Percentiles rank a stretch among this genome's conserved stretches.
phyloP scores from a whole-genome alignment of 2,329 filamentous ascomycete species.

The Penicillium janthinellum region DNA sequence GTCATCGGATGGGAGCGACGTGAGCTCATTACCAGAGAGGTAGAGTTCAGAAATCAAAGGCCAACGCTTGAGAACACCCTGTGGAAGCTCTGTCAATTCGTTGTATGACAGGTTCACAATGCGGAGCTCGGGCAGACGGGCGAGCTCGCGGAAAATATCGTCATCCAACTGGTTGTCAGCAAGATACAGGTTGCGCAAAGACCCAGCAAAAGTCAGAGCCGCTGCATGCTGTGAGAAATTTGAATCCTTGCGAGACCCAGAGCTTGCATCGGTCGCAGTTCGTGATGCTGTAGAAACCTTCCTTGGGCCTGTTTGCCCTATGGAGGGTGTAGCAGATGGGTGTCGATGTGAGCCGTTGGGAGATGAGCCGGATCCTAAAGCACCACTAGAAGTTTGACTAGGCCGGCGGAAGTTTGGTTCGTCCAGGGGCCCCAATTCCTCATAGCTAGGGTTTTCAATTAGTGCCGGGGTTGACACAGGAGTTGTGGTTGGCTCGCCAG shows the following conservation, averaged over 20 bases:
- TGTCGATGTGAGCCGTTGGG: constrained; percentile 68
- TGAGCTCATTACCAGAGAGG: constrained; percentile 91
- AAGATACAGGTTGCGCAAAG: constrained; percentile 79
- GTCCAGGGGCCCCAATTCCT: constrained; percentile 71
- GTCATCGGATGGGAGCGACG: constrained; percentile 88
- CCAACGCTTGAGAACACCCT: constrained; percentile 85
- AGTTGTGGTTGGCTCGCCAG: constrained; percentile 50
- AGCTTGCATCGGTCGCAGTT: constrained; percentile 59
- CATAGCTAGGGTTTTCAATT: constrained; percentile 69
- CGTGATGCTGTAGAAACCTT: constrained; percentile 83
- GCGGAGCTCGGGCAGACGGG: constrained; percentile 76
- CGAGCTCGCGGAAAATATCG: constrained; percentile 91
- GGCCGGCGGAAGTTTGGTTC: constrained; percentile 69
- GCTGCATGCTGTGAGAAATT: constrained; percentile 76
- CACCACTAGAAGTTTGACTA: constrained; percentile 78
- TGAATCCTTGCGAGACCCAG: constrained; percentile 79
- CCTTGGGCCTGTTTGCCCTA: constrained; percentile 70
- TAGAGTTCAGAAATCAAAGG: constrained; percentile 89
- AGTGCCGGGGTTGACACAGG: constrained; percentile 52
- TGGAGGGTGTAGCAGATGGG: constrained; percentile 79
- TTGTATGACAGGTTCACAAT: constrained; percentile 95
- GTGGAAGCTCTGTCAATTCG: constrained; percentile 86
- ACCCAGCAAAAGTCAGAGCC: constrained; percentile 83
- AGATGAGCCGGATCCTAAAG: constrained; percentile 74
- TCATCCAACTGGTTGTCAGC: constrained; percentile 94